Conservation (phyloP, 2,329 filamentous ascomycete genomes). For the Penicillium vulpinum region DNA sequence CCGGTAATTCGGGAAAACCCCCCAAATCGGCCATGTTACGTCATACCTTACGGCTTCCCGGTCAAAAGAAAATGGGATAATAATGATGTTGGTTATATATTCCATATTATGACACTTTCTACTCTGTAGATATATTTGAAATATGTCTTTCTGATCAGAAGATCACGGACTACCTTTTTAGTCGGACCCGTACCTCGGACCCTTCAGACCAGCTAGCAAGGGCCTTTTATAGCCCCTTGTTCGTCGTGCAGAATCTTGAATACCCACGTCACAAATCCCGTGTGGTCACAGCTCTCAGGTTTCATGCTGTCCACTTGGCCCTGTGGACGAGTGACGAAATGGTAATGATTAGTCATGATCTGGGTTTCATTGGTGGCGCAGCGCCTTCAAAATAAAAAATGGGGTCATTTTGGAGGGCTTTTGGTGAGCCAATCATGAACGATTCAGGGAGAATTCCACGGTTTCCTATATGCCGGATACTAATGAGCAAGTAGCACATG, state of each 20-base stretch:
- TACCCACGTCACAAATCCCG: constrained; percentile 7
- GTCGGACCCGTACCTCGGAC: not conserved
- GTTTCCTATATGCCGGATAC: not conserved
- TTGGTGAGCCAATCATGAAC: not conserved
- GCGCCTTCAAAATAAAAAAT: not conserved
- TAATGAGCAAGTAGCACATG: not conserved
- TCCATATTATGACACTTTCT: no score
- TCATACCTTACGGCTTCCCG: constrained; percentile 29
- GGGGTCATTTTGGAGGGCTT: not conserved
- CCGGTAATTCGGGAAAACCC: constrained; percentile 23
- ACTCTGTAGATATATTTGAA: not conserved
- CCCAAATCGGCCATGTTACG: constrained; percentile 22
- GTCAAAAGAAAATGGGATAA: constrained; percentile 13
- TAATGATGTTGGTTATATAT: no score
- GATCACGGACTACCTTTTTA: not conserved
- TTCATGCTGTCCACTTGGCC: not conserved
- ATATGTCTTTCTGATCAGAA: not conserved
- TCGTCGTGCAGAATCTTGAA: constrained; percentile 5
- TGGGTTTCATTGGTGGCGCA: constrained; percentile 4
- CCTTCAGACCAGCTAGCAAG: not conserved
- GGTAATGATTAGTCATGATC: constrained; percentile 3
- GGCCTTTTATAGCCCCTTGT: constrained; percentile 1
- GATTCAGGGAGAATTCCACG: not conserved
- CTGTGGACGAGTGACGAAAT: constrained; percentile 6
- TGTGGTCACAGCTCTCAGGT: not conserved